Evolutionary conservation across 257 asterid species (phyloP), one percentile per base, ranked within the genome.

Genomic region (Verbena officinalis): DNA sequence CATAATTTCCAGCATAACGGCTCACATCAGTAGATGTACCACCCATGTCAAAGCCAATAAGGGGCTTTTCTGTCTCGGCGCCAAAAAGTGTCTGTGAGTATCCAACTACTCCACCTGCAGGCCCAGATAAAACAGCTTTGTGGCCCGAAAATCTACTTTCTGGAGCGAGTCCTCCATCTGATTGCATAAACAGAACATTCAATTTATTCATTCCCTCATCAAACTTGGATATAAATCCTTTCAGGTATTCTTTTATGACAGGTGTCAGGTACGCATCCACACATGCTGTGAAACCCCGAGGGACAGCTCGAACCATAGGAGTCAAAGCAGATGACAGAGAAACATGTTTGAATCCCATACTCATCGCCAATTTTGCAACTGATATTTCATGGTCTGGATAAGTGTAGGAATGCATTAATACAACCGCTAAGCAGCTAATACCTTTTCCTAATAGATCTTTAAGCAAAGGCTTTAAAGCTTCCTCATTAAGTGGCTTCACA

Each of bases 101-200:
- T 69, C 97, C 99, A 65, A 93, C 99, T 7, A 93, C 99, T 43
- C 97, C 99, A 59, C 99, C 99, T 1, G 99, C 99, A 7, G 99
- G 99, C 55, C 99, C 99, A 0, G 97, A 93, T 56, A 93, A 75
- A 77, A 93, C 95, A 52, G 99, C 99, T 75, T 90, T 93, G 80
- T 93, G 99, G 66, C 99, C 99, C 4, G 99, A 93, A 78, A 93
- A 93, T 75, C 95, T 75, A 75, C 79, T 84, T 66, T 93, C 95
- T 0, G 99, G 99, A 14, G 97, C 99, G 71, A 93, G 82, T 12
- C 99, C 99, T 15, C 99, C 99, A 54, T 93, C 99, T 12, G 99
- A 93, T 71, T 93, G 99, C 99, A 93, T 93, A 58, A 90, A 93
- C 73, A 90, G 54, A 65, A 93, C 96, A 62, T 93, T 93, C 75